Conservation (phyloP, 352 stramenopile species). For the Bremia lactucae region DNA sequence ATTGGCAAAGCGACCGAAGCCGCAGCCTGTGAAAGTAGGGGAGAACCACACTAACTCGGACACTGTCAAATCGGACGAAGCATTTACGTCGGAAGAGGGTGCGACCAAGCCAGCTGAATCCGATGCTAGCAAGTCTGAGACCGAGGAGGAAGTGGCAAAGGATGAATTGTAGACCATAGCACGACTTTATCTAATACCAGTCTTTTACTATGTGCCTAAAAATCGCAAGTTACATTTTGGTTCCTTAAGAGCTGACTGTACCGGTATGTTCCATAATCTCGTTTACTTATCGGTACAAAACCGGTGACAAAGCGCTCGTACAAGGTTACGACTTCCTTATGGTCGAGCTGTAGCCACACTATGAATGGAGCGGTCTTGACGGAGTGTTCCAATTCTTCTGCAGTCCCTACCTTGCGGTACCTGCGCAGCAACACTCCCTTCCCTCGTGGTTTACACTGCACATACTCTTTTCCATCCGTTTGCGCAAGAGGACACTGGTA, state of each 20-base stretch:
- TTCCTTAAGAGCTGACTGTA: background rate
- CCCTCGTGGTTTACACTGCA: conserved; percentile 37
- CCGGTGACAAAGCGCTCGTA: conserved; percentile 30
- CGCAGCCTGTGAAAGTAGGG: conserved; percentile 32
- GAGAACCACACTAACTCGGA: conserved; percentile 31
- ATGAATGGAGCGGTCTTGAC: conserved; percentile 23
- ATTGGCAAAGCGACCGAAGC: conserved; percentile 76
- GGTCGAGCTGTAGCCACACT: conserved; percentile 19
- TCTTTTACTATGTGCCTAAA: conserved; percentile 10
- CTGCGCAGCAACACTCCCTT: conserved; percentile 36
- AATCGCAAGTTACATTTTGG: background rate
- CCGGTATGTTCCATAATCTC: conserved; percentile 11
- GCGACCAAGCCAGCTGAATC: conserved; percentile 18
- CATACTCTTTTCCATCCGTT: conserved; percentile 8
- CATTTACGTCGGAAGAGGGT: conserved; percentile 13
- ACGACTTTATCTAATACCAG: conserved; percentile 19
- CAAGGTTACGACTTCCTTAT: conserved; percentile 19
- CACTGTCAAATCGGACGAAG: conserved; percentile 22
- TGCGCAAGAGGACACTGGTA: conserved; percentile 18
- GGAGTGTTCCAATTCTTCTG: conserved; percentile 11
- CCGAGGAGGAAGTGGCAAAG: conserved; percentile 25
- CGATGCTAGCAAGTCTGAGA: conserved; percentile 12
- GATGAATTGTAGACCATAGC: conserved; percentile 48
- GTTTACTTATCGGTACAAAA: conserved; percentile 35
- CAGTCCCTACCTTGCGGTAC: conserved; percentile 20